Evolutionary conservation across 768 basidiomycete species (phyloP).

Genomic region (Fomitopsis pulvina): DNA sequence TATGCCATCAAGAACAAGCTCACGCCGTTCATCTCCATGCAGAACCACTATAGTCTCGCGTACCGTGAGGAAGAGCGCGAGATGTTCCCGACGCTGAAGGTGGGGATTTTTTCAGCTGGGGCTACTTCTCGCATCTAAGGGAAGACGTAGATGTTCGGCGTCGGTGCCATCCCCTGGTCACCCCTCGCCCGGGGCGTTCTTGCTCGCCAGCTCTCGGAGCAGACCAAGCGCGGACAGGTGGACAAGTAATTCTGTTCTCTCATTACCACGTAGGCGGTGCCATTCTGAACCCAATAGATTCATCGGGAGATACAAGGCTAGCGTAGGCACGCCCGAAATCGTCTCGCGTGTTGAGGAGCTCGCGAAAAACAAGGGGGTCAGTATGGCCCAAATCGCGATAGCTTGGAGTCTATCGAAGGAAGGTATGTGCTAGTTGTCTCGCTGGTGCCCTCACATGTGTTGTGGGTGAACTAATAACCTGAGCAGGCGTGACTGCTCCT

Average conservation of each 20-base stretch:
- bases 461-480: too few species aligned
- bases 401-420: constrained; percentile 12
- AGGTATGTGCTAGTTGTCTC: too few species aligned
- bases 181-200: constrained; percentile 29
- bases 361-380: constrained; percentile 30
- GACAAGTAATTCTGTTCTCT: constrained; percentile 12
- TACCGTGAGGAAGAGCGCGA: constrained; percentile 60
- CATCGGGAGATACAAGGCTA: background rate
- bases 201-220: constrained; percentile 17
- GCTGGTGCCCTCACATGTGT: too few species aligned
- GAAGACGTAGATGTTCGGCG: constrained; percentile 14
- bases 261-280: background rate
- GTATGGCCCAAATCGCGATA: constrained; percentile 27
- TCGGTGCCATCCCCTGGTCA: constrained; percentile 32
- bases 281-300: background rate
- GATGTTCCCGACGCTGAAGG: constrained; percentile 44
- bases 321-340: constrained; percentile 27
- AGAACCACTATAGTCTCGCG: constrained; percentile 49
- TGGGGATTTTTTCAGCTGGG: constrained; percentile 4
- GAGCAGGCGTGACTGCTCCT: constrained; percentile 13
- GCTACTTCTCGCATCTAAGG: background rate
- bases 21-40: constrained; percentile 59
- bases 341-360: constrained; percentile 30
- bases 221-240: constrained; percentile 14
- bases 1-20: constrained; percentile 34